Evolutionary conservation across 805 yeast genomes (phyloP).

Genomic region (Geotrichum ghanense): DNA sequence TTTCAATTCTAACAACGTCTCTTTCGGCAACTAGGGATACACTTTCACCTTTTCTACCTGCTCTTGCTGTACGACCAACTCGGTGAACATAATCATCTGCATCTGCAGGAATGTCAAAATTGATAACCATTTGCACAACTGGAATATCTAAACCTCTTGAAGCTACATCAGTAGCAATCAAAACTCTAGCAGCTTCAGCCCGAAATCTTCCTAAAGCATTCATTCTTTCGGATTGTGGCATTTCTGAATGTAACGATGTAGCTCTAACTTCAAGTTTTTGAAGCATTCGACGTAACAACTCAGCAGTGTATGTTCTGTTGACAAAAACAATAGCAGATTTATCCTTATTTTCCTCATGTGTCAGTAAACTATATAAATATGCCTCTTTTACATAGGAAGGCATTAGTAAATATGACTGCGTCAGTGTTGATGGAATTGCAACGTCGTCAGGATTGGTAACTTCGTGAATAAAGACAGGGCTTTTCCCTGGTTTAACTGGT

Average conservation of each 20-base stretch:
- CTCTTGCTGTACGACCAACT: constrained; percentile 98
- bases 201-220: constrained; percentile 86
- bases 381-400: constrained; percentile 91
- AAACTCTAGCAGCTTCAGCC: constrained; percentile 86
- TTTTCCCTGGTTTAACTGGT: constrained; percentile 42
- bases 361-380: constrained; percentile 58
- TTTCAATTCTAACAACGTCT: constrained; percentile 68
- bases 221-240: constrained; percentile 88
- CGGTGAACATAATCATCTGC: constrained; percentile 94
- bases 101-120: constrained; percentile 90
- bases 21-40: constrained; percentile 75
- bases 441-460: constrained; percentile 62
- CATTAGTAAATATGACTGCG: constrained; percentile 55
- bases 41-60: constrained; percentile 81
- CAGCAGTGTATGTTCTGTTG: constrained; percentile 85
- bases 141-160: constrained; percentile 97
- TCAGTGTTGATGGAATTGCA: constrained; percentile 67
- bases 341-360: constrained; percentile 48
- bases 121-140: constrained; percentile 75
- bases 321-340: constrained; percentile 80
- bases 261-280: constrained; percentile 65
- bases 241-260: constrained; percentile 84
- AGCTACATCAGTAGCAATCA: constrained; percentile 95
- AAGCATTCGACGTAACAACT: constrained; percentile 67
- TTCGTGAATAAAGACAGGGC: constrained; percentile 59